A percentile compares a stretch with the other conserved stretches of the same genome.
Conservation (phyloP, 768 basidiomycete genomes). For the Fibroporia radiculosa region DNA sequence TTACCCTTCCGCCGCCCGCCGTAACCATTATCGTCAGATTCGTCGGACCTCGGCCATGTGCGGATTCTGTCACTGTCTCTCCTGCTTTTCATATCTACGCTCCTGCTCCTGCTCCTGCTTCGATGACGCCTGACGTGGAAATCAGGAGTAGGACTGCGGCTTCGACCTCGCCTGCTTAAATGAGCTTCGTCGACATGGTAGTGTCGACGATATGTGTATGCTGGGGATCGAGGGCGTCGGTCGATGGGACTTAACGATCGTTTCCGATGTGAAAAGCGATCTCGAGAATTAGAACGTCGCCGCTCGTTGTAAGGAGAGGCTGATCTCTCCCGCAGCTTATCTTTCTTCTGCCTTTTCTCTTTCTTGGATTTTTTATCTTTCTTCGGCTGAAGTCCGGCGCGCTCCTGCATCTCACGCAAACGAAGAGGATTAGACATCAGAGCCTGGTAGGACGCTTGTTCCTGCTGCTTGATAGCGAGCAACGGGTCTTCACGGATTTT, state of each 20-base stretch:
- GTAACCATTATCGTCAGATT: constrained; percentile 37
- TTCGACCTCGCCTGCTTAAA: constrained; percentile 9
- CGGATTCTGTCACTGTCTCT: constrained; percentile 26
- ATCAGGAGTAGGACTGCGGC: constrained; percentile 29
- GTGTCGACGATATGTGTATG: constrained; percentile 23
- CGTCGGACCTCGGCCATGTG: constrained; percentile 44
- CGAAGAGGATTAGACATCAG: constrained; percentile 82
- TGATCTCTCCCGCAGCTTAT: constrained; percentile 22
- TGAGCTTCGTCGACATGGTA: constrained; percentile 21
- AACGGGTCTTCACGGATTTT: constrained; percentile 97
- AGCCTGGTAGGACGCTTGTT: constrained; percentile 86
- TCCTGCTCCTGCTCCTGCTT: constrained; percentile 4
- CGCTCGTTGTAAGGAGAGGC: constrained; percentile 22
- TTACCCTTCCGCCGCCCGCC: constrained; percentile 20
- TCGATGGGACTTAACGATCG: constrained; percentile 38
- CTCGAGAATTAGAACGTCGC: constrained; percentile 25
- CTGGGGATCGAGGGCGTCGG: constrained; percentile 44
- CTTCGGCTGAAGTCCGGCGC: constrained; percentile 75
- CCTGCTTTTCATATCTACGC: constrained; percentile 8
- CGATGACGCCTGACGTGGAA: constrained; percentile 19
- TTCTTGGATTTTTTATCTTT: constrained; percentile 55
- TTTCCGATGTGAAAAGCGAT: constrained; percentile 22
- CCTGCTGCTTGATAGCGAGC: constrained; percentile 96
- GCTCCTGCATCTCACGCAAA: constrained; percentile 71
- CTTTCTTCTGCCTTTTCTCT: constrained; percentile 34